Evolutionary conservation across 2,329 filamentous ascomycete species (phyloP), one percentile per base, ranked within the genome.

Genomic region (Claviceps monticola): DNA sequence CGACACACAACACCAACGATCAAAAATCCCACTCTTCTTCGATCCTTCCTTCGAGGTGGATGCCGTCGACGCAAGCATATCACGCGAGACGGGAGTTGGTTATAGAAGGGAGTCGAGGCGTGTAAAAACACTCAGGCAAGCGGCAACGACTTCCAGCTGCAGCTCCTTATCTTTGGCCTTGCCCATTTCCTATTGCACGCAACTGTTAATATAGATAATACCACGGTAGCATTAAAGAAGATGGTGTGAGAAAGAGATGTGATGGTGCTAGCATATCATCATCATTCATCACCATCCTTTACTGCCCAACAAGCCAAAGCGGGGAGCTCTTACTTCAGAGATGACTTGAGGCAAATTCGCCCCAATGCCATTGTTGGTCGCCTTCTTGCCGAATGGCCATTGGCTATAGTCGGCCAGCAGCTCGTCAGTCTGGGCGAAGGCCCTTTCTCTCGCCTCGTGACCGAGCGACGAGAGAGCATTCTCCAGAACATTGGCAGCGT

Each of bases 391-490:
- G 71, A 98, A 98, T 0, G 93, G 93, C 84, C 86, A 98, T 72
- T 97, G 93, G 62, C 88, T 95, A 70, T 96, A 98, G 66, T 97
- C 91, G 43, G 88, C 88, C 53, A 98, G 74, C 57, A 98, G 72
- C 71, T 97, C 93, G 67, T 98, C 93, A 17, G 95, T 95, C 73
- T 97, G 91, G 42, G 89, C 88, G 68, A 97, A 98, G 4, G 93
- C 91, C 59, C 91, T 78, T 71, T 98, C 93, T 60, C 93, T 78
- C 52, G 91, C 84, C 73, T 98, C 93, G 66, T 97, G 93, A 59
- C 90, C 88, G 56, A 98, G 80, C 14, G 87, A 94, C 52, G 87
- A 88, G 61, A 98, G 74, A n/a, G 91, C 93, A 65, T 98, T 98
- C 73, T 98, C 93, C 53, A 98, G 79, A 29, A 98, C 93, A 63